Conservation (phyloP, 2,329 filamentous ascomycete species). For the Xylaria sp. region DNA sequence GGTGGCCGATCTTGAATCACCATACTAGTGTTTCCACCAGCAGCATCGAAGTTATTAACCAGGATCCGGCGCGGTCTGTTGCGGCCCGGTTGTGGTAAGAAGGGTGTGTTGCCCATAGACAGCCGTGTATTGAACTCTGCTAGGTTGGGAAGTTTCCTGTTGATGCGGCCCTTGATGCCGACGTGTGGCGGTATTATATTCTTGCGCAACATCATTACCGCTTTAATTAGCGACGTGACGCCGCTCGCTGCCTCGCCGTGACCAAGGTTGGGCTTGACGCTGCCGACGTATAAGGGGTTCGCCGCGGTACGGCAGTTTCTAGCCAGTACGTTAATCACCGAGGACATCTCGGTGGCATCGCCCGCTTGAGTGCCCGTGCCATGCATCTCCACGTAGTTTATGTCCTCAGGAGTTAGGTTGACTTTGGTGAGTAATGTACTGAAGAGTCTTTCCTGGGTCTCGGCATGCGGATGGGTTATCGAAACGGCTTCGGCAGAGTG, state of each 20-base stretch:
- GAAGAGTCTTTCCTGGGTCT: too few species aligned
- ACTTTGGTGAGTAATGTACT: too few species aligned
- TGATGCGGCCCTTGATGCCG: conserved; percentile 36
- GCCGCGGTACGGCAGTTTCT: conserved; percentile 1
- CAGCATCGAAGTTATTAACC: conserved; percentile 42
- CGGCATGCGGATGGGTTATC: too few species aligned
- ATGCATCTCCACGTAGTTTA: too few species aligned
- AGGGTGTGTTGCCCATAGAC: conserved; percentile 51
- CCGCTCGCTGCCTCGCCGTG: too few species aligned
- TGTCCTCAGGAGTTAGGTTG: too few species aligned
- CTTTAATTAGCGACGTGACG: conserved; percentile 36
- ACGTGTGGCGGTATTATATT: conserved; percentile 35
- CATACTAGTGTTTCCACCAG: conserved; percentile 43
- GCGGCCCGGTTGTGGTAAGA: conserved; percentile 49
- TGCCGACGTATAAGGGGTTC: conserved; percentile 33
- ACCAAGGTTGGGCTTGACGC: too few species aligned
- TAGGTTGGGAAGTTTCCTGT: conserved; percentile 29
- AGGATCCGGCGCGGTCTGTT: conserved; percentile 46
- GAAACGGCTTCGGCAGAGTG: too few species aligned
- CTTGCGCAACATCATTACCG: conserved; percentile 37
- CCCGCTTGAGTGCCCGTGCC: conserved; percentile 77
- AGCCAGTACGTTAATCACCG: conserved; percentile 66
- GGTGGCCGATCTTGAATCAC: conserved; percentile 37
- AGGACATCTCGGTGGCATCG: conserved; percentile 73
- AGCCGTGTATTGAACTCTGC: conserved; percentile 41